Percentiles rank a stretch among this genome's conserved stretches.
Conservation (phyloP, 805 yeast species). For the Myxozyma neglecta region DNA sequence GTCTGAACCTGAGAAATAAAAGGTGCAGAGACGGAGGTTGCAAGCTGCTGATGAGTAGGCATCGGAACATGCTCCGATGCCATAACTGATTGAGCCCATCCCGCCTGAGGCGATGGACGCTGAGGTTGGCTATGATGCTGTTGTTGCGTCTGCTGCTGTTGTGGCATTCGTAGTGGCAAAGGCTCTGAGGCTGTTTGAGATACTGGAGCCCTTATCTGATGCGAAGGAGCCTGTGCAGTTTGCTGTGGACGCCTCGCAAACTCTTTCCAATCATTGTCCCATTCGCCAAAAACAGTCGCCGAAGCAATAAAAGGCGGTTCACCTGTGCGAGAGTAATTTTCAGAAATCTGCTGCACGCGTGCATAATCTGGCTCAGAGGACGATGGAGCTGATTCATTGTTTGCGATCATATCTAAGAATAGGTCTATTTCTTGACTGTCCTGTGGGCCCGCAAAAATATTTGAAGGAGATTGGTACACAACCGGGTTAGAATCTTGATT, state of each 20-base stretch:
- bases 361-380: slow-evolving; percentile 10
- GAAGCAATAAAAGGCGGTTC: slow-evolving; percentile 21
- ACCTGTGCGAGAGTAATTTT: slow-evolving; percentile 14
- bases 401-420: slow-evolving; percentile 3
- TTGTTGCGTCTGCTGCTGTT: not conserved
- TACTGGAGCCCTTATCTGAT: not conserved
- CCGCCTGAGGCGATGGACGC: not conserved
- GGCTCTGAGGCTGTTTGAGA: not conserved
- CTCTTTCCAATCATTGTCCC: slow-evolving; percentile 14
- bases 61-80: not conserved
- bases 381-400: not conserved
- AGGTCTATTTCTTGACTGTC: not conserved
- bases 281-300: slow-evolving; percentile 9
- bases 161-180: not conserved
- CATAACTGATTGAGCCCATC: not conserved
- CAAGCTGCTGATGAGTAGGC: not conserved
- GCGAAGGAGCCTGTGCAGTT: not conserved
- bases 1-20: not conserved
- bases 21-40: not conserved
- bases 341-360: slow-evolving; percentile 12
- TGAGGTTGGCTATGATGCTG: not conserved
- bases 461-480: not conserved
- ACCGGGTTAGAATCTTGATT: slow-evolving; percentile 21
- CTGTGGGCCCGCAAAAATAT: not conserved
- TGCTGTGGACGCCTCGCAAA: not conserved